These are phyloP conservation scores for Irpex sp. DNA, from an alignment of 1,284 basidiomycete genomes.

Conservation along the genomic window DNA sequence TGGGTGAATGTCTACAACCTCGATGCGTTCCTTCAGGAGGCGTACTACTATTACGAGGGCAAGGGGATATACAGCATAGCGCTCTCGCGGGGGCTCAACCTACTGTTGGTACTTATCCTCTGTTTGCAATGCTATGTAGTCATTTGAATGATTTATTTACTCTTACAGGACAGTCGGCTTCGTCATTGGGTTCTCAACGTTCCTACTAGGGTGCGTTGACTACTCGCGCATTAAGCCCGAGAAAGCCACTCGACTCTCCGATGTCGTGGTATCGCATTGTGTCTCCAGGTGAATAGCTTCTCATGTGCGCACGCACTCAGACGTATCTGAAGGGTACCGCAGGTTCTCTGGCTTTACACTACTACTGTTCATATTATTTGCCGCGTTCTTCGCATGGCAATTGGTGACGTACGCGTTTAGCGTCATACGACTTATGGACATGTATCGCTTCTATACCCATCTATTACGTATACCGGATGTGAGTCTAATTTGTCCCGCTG, in stretches of 20 bases:
- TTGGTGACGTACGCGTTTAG: slow-evolving; percentile 59
- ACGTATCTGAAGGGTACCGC: slow-evolving; percentile 8
- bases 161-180: slow-evolving; percentile 85
- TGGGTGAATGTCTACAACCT: slow-evolving; percentile 99
- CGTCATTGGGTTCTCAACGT: slow-evolving; percentile 95
- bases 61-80: slow-evolving; percentile 96
- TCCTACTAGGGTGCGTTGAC: slow-evolving; percentile 92
- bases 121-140: slow-evolving; percentile 8
- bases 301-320: not conserved
- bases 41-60: slow-evolving; percentile 93
- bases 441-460: slow-evolving; percentile 90
- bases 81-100: slow-evolving; percentile 80
- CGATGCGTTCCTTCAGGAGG: slow-evolving; percentile 91
- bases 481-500: slow-evolving; percentile 35
- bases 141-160: slow-evolving; percentile 20
- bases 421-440: slow-evolving; percentile 75
- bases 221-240: slow-evolving; percentile 73
- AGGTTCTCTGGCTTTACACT: slow-evolving; percentile 81
- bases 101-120: slow-evolving; percentile 64
- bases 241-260: slow-evolving; percentile 60
- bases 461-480: slow-evolving; percentile 76
- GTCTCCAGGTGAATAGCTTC: slow-evolving; percentile 60
- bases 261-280: slow-evolving; percentile 78
- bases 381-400: slow-evolving; percentile 77
- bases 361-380: slow-evolving; percentile 79